Evolutionary conservation across 192 early-diverging fungal species (phyloP).

Genomic region (Coemansia sp.): DNA sequence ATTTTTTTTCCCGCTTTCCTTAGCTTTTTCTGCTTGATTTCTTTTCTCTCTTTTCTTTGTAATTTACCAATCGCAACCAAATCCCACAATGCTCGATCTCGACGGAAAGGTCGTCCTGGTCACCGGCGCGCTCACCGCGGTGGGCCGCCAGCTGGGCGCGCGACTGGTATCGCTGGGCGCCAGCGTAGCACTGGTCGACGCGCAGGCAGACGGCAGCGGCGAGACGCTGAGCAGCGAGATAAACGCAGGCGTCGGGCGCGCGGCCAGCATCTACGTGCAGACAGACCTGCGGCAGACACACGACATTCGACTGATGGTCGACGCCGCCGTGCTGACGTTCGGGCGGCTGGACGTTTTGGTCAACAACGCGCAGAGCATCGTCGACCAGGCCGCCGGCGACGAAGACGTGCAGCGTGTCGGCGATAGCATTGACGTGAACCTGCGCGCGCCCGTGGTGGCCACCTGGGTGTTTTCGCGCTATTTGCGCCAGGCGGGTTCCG

Average conservation of each 20-base stretch:
- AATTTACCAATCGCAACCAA: background rate
- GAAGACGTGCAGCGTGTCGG: conserved; percentile 21
- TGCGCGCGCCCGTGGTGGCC: conserved; percentile 30
- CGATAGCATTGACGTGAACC: conserved; percentile 27
- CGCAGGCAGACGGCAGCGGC: conserved; percentile 24
- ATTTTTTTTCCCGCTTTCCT: background rate
- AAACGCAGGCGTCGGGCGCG: background rate
- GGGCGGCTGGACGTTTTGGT: conserved; percentile 35
- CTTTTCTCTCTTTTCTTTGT: conserved; percentile 11
- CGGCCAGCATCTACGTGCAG: conserved; percentile 18
- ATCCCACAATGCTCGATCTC: conserved; percentile 10
- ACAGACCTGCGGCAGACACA: conserved; percentile 17
- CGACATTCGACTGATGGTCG: conserved; percentile 32
- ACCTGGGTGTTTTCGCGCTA: conserved; percentile 38
- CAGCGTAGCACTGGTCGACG: conserved; percentile 24
- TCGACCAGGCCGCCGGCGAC: conserved; percentile 14
- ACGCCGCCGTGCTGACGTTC: conserved; percentile 37
- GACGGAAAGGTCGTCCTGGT: conserved; percentile 36
- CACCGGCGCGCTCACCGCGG: conserved; percentile 30
- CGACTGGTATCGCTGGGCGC: conserved; percentile 16
- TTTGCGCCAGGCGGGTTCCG: conserved; percentile 13
- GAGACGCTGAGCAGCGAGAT: conserved; percentile 15
- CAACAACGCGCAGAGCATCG: conserved; percentile 27
- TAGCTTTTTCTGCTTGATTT: conserved; percentile 5
- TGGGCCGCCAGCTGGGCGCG: conserved; percentile 18